Evolutionary conservation across 805 yeast genomes (phyloP).

Genomic region (Komagataella phaffii): DNA sequence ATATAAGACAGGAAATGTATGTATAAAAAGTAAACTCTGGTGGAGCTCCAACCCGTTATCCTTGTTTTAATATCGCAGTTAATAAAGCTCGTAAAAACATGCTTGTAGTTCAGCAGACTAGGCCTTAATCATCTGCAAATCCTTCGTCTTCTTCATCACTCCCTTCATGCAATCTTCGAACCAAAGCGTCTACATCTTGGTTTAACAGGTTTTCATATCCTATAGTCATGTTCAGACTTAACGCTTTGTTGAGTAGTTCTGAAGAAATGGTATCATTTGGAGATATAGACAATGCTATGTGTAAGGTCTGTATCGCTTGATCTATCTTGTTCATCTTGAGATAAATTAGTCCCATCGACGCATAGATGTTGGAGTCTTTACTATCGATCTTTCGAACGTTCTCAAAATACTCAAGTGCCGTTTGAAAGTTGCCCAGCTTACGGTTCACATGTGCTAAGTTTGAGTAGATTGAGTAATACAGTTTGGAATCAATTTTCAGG

Average conservation of each 20-base stretch:
- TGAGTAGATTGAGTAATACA: slow-evolving; percentile 76
- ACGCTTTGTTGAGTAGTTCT: slow-evolving; percentile 70
- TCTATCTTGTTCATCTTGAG: slow-evolving; percentile 50
- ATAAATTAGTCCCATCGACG: slow-evolving; percentile 78
- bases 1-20: neutral
- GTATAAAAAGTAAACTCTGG: no score
- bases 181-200: neutral
- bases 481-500: slow-evolving; percentile 70
- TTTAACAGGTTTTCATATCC: neutral
- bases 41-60: neutral
- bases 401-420: slow-evolving; percentile 64
- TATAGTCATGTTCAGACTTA: slow-evolving; percentile 35
- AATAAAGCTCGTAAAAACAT: neutral
- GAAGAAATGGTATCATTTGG: slow-evolving; percentile 78
- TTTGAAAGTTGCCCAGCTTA: slow-evolving; percentile 41
- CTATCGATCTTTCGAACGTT: slow-evolving; percentile 60
- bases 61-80: neutral
- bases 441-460: slow-evolving; percentile 86
- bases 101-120: neutral
- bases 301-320: slow-evolving; percentile 65
- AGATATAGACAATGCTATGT: slow-evolving; percentile 64
- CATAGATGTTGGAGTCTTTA: slow-evolving; percentile 54
- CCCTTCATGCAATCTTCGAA: neutral
- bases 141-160: slow-evolving; percentile 1
- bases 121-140: neutral